These are phyloP conservation scores for Colletotrichum sp. DNA, from an alignment of 2,329 filamentous ascomycete species.

Conservation along the genomic window DNA sequence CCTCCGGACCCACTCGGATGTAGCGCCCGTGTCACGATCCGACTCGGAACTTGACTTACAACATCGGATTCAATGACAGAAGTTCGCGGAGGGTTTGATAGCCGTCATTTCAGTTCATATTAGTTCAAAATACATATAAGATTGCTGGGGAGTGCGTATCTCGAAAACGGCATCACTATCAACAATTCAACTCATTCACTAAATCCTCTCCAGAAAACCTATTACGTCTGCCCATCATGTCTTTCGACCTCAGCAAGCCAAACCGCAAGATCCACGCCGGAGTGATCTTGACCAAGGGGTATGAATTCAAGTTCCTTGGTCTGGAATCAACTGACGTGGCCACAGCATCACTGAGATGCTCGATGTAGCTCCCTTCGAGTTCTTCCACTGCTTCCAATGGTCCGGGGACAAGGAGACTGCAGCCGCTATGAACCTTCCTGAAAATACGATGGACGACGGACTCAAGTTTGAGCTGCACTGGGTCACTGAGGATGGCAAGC, in stretches of 20 bases:
- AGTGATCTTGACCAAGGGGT: constrained; percentile 34
- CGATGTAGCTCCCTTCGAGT: constrained; percentile 38
- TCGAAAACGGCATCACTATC: neutral
- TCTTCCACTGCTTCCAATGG: constrained; percentile 27
- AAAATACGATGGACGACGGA: constrained; percentile 12
- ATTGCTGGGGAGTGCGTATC: neutral
- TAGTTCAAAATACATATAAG: neutral
- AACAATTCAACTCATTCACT: neutral
- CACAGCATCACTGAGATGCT: constrained; percentile 35
- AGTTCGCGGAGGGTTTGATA: neutral
- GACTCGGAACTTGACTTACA: neutral
- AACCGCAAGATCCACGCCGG: constrained; percentile 30
- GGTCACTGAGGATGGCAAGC: constrained; percentile 32
- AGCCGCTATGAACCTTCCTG: neutral
- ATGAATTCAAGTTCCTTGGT: neutral
- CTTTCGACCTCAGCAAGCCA: constrained; percentile 27
- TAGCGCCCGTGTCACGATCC: neutral
- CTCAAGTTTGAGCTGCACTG: constrained; percentile 37
- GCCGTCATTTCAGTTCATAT: too few species aligned
- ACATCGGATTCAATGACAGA: neutral
- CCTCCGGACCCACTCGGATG: constrained; percentile 5
- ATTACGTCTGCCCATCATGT: neutral
- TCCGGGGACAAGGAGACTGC: constrained; percentile 17
- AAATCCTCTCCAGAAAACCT: neutral
- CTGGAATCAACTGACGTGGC: neutral